Conservation (phyloP, 805 yeast genomes). For the Candida dajiaensis region DNA sequence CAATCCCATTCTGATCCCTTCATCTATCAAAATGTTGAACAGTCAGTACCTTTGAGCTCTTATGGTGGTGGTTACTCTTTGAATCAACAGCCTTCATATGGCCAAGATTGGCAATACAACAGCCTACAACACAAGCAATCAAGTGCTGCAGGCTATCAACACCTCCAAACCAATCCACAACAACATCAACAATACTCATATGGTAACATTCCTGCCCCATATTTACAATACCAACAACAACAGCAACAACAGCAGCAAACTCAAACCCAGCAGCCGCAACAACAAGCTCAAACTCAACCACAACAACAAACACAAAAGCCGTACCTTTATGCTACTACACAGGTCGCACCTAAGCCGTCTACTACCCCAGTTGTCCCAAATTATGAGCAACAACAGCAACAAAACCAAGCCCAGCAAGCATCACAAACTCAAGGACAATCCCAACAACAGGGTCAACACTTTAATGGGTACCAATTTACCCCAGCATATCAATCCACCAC, state of each 20-base stretch:
- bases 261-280: constrained; percentile 1
- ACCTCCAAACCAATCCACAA: background rate
- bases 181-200: constrained; percentile 1
- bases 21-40: constrained; percentile 9
- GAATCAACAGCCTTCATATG: constrained; percentile 1
- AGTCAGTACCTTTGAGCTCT: constrained; percentile 2
- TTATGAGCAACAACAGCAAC: constrained; percentile 1
- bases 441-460: constrained; percentile 3
- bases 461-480: background rate
- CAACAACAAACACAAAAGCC: constrained; percentile 5
- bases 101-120: constrained; percentile 10
- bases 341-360: background rate
- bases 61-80: constrained; percentile 4
- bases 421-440: constrained; percentile 4
- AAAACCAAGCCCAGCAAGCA: constrained; percentile 3
- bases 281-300: constrained; percentile 5
- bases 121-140: constrained; percentile 3
- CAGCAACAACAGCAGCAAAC: constrained; percentile 8
- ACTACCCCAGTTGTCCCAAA: constrained; percentile 1
- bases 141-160: background rate
- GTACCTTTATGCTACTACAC: constrained; percentile 2
- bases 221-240: background rate
- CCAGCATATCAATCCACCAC: background rate
- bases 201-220: background rate
- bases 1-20: constrained; percentile 7